Base-by-base conservation (phyloP, 2,329 filamentous ascomycete genomes). In the Colletotrichum sp. region DNA sequence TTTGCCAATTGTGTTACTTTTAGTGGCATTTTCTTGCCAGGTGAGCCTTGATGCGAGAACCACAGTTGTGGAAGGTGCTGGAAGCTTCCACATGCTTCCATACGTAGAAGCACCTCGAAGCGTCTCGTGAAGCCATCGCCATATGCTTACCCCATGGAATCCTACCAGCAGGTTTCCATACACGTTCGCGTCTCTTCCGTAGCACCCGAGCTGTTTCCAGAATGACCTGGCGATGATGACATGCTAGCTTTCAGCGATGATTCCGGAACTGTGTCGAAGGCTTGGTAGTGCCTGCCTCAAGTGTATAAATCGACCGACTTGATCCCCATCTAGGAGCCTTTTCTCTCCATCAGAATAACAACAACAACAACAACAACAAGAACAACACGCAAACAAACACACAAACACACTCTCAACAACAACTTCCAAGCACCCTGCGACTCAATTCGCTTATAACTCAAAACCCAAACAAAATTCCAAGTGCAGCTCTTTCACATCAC, bases 401-500 rank as follows among this genome's bases (percentile, higher is more conserved):
- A 67, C 55, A 30, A 32, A 4, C 26, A n/a, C 62, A 64, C 36
- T 48, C 28, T 28, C 10, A 26, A 21, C 18, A 61, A 36, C 30
- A 21, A 24, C 18, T 32, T 18, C 62, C 34, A 67, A 64, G 26
- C 16, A 52, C 7, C 18, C n/a, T n/a, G 58, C 28, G 13, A 62
- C 18, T 32, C 26, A 34, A 26, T 58, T 62, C 14, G 8, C 21
- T 24, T 69, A 10, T 34, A 48, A 48, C 18, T 48, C 43, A 21
- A 52, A 77, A 71, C 65, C 74, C 76, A 43, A 63, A n/a, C 85
- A 92, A 83, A 83, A 92, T 92, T 21, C n/a, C 58, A 64, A 10
- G 34, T 9, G 9, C 24, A 26, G 36, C 61, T 38, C 14, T 36
- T 36, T 36, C 43, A 14, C n/a, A 52, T 52, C 62, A 65, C 61